These are phyloP conservation scores for Malbranchea zuffiana DNA, from an alignment of 2,329 filamentous ascomycete genomes.

Conservation along the genomic window DNA sequence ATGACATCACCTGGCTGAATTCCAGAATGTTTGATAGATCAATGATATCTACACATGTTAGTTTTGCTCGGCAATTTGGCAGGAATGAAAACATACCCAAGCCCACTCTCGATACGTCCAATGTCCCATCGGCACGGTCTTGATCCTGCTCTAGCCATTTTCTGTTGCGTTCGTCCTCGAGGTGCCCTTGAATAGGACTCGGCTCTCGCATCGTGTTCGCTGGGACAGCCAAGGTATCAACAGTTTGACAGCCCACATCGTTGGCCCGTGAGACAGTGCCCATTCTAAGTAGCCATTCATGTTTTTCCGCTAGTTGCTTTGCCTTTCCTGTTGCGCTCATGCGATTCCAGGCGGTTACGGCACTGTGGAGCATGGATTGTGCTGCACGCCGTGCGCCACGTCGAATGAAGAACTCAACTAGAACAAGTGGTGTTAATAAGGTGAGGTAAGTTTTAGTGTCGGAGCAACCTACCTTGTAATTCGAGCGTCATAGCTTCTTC, in stretches of 20 bases:
- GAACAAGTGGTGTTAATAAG: constrained; percentile 24
- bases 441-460: background rate
- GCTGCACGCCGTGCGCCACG: constrained; percentile 49
- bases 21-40: constrained; percentile 54
- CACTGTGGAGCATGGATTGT: constrained; percentile 46
- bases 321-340: constrained; percentile 51
- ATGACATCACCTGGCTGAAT: constrained; percentile 54
- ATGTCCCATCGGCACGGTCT: constrained; percentile 27
- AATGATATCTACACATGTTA: constrained; percentile 48
- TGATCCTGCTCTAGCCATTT: constrained; percentile 35
- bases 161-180: constrained; percentile 33
- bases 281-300: constrained; percentile 50
- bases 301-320: constrained; percentile 46
- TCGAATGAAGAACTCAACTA: constrained; percentile 47
- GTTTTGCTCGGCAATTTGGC: constrained; percentile 2
- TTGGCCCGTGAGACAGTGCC: constrained; percentile 41
- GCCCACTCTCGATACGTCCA: constrained; percentile 34
- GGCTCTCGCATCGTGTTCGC: constrained; percentile 22
- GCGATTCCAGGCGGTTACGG: constrained; percentile 48
- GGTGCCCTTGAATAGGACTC: constrained; percentile 20
- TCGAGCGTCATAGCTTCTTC: constrained; percentile 52
- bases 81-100: constrained; percentile 19
- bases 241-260: constrained; percentile 49
- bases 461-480: constrained; percentile 39
- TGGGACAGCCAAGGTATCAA: constrained; percentile 35